Percentiles rank a stretch among this genome's conserved stretches.
Evolutionary conservation across 805 yeast genomes (phyloP).

Genomic region (Candida odintsovae): DNA sequence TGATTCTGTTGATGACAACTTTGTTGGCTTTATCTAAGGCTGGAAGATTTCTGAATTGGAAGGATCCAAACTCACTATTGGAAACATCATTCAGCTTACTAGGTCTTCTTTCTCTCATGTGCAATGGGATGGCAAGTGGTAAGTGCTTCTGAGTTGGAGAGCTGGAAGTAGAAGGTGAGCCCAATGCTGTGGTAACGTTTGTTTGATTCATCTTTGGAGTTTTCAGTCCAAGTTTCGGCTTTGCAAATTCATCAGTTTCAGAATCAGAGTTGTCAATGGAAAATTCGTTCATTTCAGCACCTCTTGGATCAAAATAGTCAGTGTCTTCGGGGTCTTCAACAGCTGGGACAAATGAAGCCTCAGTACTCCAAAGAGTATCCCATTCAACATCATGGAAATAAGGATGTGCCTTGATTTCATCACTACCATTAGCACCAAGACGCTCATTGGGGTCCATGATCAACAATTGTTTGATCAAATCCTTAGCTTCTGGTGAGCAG

Average conservation of each 20-base stretch:
- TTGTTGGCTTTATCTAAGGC: slow-evolving; percentile 91
- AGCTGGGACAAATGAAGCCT: slow-evolving; percentile 79
- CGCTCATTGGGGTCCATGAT: slow-evolving; percentile 59
- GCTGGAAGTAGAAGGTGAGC: slow-evolving; percentile 25
- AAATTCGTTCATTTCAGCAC: slow-evolving; percentile 69
- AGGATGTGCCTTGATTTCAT: slow-evolving; percentile 73
- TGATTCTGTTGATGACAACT: slow-evolving; percentile 82
- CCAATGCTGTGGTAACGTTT: slow-evolving; percentile 17
- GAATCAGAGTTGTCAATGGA: slow-evolving; percentile 35
- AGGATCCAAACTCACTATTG: slow-evolving; percentile 80
- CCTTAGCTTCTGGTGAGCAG: slow-evolving; percentile 65
- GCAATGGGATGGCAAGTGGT: slow-evolving; percentile 47
- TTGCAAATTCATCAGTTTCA: slow-evolving; percentile 17
- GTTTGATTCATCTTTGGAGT: slow-evolving; percentile 2
- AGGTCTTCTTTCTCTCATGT: slow-evolving; percentile 64
- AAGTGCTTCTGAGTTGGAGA: slow-evolving; percentile 32
- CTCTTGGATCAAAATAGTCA: slow-evolving; percentile 86
- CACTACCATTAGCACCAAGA: slow-evolving; percentile 72
- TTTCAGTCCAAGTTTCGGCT: background rate
- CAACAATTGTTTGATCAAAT: slow-evolving; percentile 60
- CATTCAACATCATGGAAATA: slow-evolving; percentile 72
- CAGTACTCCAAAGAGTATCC: slow-evolving; percentile 62
- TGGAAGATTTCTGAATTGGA: slow-evolving; percentile 81
- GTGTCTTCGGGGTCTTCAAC: slow-evolving; percentile 79
- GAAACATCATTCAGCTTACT: slow-evolving; percentile 62